Evolutionary conservation across 768 basidiomycete genomes (phyloP), one percentile per base, ranked within the genome.

Genomic region (Lactarius vividus): DNA sequence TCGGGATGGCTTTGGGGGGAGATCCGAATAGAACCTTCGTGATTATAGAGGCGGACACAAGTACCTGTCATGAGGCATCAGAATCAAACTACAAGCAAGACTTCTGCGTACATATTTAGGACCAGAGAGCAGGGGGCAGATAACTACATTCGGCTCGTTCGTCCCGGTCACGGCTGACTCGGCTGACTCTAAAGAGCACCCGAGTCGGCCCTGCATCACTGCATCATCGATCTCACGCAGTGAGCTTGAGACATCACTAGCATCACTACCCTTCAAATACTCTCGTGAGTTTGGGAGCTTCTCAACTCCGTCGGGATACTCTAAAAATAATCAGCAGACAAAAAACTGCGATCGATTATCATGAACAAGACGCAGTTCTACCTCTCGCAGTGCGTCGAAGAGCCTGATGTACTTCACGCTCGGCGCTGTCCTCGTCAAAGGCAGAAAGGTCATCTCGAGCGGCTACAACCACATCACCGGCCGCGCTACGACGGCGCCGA

Each of bases 401-500:
- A 82, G 80, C 72, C 77, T 79, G 42, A 83, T 83, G 82, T 78
- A 76, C 59, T 81, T 79, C 70, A 81, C 76, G 20, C 77, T 84
- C 40, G 82, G 81, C 23, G 79, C 81, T 5, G 77, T 80, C 20
- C 74, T 79, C 67, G 82, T 84, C 69, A 85, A 85, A 71, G 83
- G 83, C 40, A 84, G 84, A 55, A 85, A 85, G 69, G 73, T 84
- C 60, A 77, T 85, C 40, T 82, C 82, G 7, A 77, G 77, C 8
- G 83, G 84, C 16, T 79, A 80, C 66, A 85, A 86, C 69, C 85
- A 85, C 69, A n/a, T n/a, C 81, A 82, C 69, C 77, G 83, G 42
- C 77, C 83, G 29, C 81, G 82, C 64, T 85, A 84, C 70, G 81
- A 85, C 64, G 83, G 83, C 31, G 74, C 75, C 13, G 79, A 81